These are phyloP conservation scores for Phytophthora boehmeriae DNA, from an alignment of 352 stramenopile species.

Conservation along the genomic window DNA sequence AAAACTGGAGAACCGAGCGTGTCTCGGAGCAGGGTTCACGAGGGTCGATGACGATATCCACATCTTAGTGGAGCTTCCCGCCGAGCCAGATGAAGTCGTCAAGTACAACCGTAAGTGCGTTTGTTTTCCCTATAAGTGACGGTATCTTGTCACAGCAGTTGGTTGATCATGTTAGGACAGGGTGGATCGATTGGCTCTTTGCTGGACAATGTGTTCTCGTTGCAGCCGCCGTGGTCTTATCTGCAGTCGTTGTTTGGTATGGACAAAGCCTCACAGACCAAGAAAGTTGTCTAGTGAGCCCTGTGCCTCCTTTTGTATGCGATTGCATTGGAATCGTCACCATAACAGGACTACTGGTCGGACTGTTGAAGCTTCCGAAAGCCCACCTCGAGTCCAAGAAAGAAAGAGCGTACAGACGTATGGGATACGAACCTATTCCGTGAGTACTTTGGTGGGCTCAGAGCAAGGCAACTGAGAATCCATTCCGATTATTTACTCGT, in stretches of 20 bases:
- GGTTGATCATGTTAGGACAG: slow-evolving; percentile 32
- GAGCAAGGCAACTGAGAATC: slow-evolving; percentile 14
- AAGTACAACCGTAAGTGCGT: slow-evolving; percentile 28
- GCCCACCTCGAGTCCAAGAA: slow-evolving; percentile 28
- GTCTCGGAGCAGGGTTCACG: no score
- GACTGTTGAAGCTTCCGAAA: slow-evolving; percentile 25
- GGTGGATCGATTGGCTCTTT: slow-evolving; percentile 26
- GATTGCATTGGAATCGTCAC: slow-evolving; percentile 29
- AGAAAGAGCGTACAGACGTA: slow-evolving; percentile 32
- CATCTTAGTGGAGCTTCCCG: slow-evolving; percentile 28
- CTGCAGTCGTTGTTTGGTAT: slow-evolving; percentile 29
- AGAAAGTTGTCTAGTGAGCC: slow-evolving; percentile 26
- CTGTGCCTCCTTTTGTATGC: slow-evolving; percentile 26
- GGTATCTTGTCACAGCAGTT: slow-evolving; percentile 29
- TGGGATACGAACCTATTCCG: slow-evolving; percentile 30
- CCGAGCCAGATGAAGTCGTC: slow-evolving; percentile 18
- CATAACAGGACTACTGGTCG: slow-evolving; percentile 30
- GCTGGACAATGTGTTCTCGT: slow-evolving; percentile 30
- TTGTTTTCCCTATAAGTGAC: slow-evolving; percentile 23
- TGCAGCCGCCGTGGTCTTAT: slow-evolving; percentile 28
- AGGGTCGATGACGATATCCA: slow-evolving; percentile 28
- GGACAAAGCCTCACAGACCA: no score
- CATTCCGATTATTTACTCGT: slow-evolving; percentile 23
- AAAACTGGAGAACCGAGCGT: slow-evolving; percentile 19
- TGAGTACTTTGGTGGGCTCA: slow-evolving; percentile 30